These are phyloP conservation scores for Lactifluus volemus DNA, from an alignment of 768 basidiomycete species.

Conservation along the genomic window DNA sequence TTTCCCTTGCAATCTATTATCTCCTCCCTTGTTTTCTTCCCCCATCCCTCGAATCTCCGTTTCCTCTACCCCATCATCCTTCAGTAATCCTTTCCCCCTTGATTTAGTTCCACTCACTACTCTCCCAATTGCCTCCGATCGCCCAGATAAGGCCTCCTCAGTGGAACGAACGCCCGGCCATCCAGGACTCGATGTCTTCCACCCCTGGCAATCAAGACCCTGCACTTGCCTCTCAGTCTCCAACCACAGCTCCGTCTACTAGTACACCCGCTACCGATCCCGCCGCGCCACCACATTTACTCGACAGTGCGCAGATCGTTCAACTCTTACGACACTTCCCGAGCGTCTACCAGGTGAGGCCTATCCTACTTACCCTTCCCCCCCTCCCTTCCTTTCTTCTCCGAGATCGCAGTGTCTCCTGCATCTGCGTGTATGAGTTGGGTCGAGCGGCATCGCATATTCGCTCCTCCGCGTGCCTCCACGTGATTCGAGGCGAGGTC, in stretches of 20 bases:
- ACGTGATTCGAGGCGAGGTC: conserved; percentile 19
- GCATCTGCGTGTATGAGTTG: neutral
- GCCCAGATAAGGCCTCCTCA: conserved; percentile 4
- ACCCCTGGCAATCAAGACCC: conserved; percentile 11
- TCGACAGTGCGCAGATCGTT: conserved; percentile 12
- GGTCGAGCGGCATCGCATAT: neutral
- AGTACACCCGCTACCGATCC: neutral
- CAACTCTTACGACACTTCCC: conserved; percentile 15
- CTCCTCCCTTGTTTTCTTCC: neutral
- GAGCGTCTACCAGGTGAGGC: conserved; percentile 12
- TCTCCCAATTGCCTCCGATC: conserved; percentile 4
- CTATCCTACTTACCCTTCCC: neutral
- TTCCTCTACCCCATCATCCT: neutral
- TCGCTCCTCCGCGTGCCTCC: neutral
- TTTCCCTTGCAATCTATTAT: neutral
- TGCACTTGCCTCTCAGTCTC: neutral
- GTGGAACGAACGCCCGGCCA: neutral
- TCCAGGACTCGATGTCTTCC: conserved; percentile 6
- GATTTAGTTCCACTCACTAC: neutral
- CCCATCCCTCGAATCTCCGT: too few species aligned
- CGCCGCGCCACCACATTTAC: conserved; percentile 1
- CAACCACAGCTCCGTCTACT: neutral
- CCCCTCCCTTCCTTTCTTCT: neutral
- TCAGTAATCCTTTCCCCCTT: neutral
- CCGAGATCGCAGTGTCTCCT: neutral